Conservation (phyloP, 2,329 filamentous ascomycete species). For the Verticillium nonalfalfae region DNA sequence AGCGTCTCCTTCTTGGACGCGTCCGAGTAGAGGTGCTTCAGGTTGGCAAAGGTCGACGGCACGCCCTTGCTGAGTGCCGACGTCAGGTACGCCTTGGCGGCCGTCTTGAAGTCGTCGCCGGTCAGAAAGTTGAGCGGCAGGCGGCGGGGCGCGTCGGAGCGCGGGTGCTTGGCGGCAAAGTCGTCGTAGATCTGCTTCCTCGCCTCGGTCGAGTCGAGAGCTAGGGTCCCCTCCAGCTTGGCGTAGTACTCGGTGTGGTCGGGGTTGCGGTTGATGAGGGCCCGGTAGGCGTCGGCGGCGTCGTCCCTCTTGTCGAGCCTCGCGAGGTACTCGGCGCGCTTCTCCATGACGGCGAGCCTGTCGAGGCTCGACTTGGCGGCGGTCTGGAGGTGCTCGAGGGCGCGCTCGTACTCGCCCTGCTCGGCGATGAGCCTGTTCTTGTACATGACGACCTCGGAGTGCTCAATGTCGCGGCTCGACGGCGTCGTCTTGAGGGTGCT, state of each 20-base stretch:
- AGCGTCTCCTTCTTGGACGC: conserved; percentile 71
- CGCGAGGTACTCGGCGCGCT: conserved; percentile 76
- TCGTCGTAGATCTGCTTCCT: conserved; percentile 67
- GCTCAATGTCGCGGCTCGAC: conserved; percentile 74
- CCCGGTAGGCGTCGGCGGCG: conserved; percentile 73
- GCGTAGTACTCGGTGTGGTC: conserved; percentile 86
- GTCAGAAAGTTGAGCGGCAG: conserved; percentile 81
- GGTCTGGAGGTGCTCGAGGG: conserved; percentile 77
- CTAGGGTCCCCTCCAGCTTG: conserved; percentile 64
- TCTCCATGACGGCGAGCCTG: conserved; percentile 77
- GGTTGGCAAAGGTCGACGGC: conserved; percentile 91
- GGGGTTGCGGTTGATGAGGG: conserved; percentile 77
- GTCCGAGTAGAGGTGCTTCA: conserved; percentile 87
- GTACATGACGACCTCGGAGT: conserved; percentile 90
- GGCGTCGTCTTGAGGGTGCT: conserved; percentile 82
- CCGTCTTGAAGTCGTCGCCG: conserved; percentile 74
- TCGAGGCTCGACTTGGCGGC: conserved; percentile 76
- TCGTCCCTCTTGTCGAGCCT: conserved; percentile 73
- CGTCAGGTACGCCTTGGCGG: conserved; percentile 72
- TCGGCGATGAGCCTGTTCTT: conserved; percentile 94
- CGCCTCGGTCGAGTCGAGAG: conserved; percentile 48
- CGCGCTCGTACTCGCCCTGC: conserved; percentile 73
- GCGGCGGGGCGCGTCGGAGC: conserved; percentile 77
- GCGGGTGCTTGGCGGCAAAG: conserved; percentile 73
- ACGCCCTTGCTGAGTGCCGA: conserved; percentile 88